These are phyloP conservation scores for Tetradesmus obliquus DNA, from an alignment of 139 green algal genomes.

Conservation along the genomic window DNA sequence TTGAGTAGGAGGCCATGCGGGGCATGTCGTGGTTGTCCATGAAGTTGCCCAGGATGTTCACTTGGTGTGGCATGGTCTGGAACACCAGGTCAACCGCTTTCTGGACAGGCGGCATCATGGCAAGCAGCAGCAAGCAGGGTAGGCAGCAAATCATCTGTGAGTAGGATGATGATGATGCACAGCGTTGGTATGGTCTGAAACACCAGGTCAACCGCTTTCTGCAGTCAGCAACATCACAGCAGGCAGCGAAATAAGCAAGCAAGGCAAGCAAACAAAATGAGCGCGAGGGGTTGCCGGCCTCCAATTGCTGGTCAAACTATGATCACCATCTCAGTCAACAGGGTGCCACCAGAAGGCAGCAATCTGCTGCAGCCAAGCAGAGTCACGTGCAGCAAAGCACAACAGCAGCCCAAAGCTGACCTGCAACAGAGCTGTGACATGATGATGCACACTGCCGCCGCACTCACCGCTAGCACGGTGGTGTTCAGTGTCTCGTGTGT, in stretches of 20 bases:
- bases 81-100: slow-evolving; percentile 25
- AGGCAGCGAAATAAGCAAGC: too few species aligned
- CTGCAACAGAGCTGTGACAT: neutral
- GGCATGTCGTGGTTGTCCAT: slow-evolving; percentile 46
- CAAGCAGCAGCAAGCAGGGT: neutral
- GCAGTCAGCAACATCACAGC: neutral
- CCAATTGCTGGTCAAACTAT: too few species aligned
- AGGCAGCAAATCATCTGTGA: too few species aligned
- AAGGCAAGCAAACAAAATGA: neutral
- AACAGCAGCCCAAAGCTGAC: neutral
- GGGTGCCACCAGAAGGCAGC: too few species aligned
- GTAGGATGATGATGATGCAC: too few species aligned
- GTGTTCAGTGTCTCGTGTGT: slow-evolving; percentile 16
- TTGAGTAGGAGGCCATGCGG: neutral
- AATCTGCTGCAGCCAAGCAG: too few species aligned
- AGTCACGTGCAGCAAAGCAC: neutral
- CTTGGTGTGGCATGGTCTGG: slow-evolving; percentile 14
- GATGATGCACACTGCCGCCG: too few species aligned
- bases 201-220: slow-evolving; percentile 29
- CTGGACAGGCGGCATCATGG: neutral
- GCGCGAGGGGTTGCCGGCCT: too few species aligned
- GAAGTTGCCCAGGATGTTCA: slow-evolving; percentile 38
- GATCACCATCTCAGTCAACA: too few species aligned
- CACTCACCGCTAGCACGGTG: slow-evolving; percentile 22
- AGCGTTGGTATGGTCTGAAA: neutral